A percentile compares a stretch with the other conserved stretches of the same genome.
phyloP scores from a whole-genome alignment of 2,329 filamentous ascomycete genomes.

The Diaporthe helianthi region DNA sequence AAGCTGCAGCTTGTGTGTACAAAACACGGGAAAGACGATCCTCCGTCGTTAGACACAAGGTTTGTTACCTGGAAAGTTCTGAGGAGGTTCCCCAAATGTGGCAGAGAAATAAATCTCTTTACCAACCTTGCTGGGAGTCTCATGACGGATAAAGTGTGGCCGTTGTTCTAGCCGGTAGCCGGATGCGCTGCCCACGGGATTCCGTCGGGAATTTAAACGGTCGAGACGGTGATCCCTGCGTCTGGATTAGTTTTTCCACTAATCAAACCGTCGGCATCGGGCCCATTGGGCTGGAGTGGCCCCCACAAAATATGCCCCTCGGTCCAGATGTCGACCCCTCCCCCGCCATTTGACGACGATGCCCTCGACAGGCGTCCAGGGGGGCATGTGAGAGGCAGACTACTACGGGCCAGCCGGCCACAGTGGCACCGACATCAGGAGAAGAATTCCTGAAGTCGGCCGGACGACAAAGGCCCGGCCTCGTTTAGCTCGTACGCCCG shows the following conservation, averaged over 20 bases:
- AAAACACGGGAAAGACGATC: neutral
- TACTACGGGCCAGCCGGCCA: slow-evolving; percentile 13
- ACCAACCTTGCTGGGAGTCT: too few species aligned
- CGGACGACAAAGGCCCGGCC: slow-evolving; percentile 30
- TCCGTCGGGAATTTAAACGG: slow-evolving; percentile 19
- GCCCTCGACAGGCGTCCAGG: slow-evolving; percentile 3
- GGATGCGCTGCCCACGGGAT: slow-evolving; percentile 15
- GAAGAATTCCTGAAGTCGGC: slow-evolving; percentile 13
- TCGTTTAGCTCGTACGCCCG: slow-evolving; percentile 14
- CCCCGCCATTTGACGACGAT: slow-evolving; percentile 32
- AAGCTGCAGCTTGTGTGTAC: neutral
- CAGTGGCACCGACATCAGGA: slow-evolving; percentile 27
- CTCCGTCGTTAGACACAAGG: neutral
- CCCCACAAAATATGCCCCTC: slow-evolving; percentile 27
- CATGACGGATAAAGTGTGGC: slow-evolving; percentile 3
- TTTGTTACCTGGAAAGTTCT: rapidly evolving
- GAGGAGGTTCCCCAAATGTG: neutral
- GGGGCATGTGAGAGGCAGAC: neutral
- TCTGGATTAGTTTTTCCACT: slow-evolving; percentile 30
- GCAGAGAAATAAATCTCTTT: neutral
- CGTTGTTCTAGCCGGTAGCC: slow-evolving; percentile 17
- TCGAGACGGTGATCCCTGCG: slow-evolving; percentile 14
- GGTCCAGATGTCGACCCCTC: slow-evolving; percentile 5
- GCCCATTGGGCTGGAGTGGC: slow-evolving; percentile 18
- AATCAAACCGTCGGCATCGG: slow-evolving; percentile 17